Evolutionary conservation across 768 basidiomycete genomes (phyloP).

Genomic region (Tremella fuciformis): DNA sequence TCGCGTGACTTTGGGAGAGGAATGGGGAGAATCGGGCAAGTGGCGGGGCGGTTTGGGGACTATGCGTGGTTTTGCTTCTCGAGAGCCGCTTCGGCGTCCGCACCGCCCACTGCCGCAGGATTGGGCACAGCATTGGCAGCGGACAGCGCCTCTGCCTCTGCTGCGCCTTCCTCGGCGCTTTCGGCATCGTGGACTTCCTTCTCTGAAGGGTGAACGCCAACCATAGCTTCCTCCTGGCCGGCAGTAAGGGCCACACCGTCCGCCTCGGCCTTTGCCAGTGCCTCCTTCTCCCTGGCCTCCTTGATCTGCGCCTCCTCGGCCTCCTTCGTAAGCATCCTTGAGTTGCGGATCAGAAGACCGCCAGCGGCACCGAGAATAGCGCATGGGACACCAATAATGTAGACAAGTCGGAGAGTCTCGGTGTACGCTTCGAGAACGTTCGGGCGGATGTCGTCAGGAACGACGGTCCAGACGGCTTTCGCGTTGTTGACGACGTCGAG

Average conservation of each 20-base stretch:
- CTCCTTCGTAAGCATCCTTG: constrained; percentile 43
- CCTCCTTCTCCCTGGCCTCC: constrained; percentile 23
- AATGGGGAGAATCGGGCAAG: background rate
- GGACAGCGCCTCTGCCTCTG: constrained; percentile 13
- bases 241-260: constrained; percentile 4
- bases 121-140: constrained; percentile 11
- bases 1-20: background rate
- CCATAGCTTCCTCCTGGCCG: background rate
- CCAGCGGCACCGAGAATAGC: constrained; percentile 39
- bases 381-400: constrained; percentile 51
- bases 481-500: constrained; percentile 42
- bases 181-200: constrained; percentile 8
- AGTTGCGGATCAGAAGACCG: constrained; percentile 49
- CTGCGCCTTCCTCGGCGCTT: constrained; percentile 15
- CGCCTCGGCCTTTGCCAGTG: constrained; percentile 3
- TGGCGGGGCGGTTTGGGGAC: background rate
- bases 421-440: constrained; percentile 27
- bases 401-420: constrained; percentile 42
- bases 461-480: constrained; percentile 40
- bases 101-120: constrained; percentile 1
- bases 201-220: background rate
- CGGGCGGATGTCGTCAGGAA: constrained; percentile 35
- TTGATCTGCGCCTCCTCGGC: constrained; percentile 42
- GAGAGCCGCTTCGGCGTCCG: constrained; percentile 6
- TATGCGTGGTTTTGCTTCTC: constrained; percentile 7